Conservation (phyloP, 805 yeast species). For the Candida stauntonica region DNA sequence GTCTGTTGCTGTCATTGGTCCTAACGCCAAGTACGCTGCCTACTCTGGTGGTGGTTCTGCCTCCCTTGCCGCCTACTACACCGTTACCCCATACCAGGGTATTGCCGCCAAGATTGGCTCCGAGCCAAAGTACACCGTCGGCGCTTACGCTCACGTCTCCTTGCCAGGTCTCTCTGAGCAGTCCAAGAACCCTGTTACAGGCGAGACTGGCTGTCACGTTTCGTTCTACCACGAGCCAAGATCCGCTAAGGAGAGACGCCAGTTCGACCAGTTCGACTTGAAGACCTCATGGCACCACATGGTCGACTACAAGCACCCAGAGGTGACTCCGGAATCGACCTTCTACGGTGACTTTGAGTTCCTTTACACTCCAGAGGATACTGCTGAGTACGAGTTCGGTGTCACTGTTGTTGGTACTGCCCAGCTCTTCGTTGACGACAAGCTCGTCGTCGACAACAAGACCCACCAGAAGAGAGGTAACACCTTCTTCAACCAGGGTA, state of each 20-base stretch:
- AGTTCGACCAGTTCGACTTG: slow-evolving; percentile 25
- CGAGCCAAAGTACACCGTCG: slow-evolving; percentile 27
- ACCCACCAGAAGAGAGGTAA: slow-evolving; percentile 44
- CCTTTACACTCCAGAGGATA: slow-evolving; percentile 38
- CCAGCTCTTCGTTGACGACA: slow-evolving; percentile 44
- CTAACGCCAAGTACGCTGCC: slow-evolving; percentile 46
- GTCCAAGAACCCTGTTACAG: slow-evolving; percentile 12
- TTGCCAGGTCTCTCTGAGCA: slow-evolving; percentile 29
- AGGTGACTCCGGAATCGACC: slow-evolving; percentile 16
- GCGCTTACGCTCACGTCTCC: slow-evolving; percentile 31
- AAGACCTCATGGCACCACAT: slow-evolving; percentile 17
- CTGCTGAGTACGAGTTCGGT: slow-evolving; percentile 47
- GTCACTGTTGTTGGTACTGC: slow-evolving; percentile 50
- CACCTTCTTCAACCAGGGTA: slow-evolving; percentile 50
- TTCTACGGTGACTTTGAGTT: slow-evolving; percentile 44
- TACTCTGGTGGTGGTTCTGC: slow-evolving; percentile 64
- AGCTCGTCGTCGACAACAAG: slow-evolving; percentile 48
- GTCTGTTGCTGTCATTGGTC: slow-evolving; percentile 52
- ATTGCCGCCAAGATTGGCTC: slow-evolving; percentile 28
- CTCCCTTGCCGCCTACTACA: slow-evolving; percentile 42
- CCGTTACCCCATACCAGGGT: slow-evolving; percentile 44
- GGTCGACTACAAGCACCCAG: slow-evolving; percentile 27
- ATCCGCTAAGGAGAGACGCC: slow-evolving; percentile 20
- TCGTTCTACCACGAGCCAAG: slow-evolving; percentile 22
- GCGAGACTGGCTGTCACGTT: slow-evolving; percentile 21